phyloP scores from a whole-genome alignment of 257 asterid species.

The Solanum pimpinellifolium region DNA sequence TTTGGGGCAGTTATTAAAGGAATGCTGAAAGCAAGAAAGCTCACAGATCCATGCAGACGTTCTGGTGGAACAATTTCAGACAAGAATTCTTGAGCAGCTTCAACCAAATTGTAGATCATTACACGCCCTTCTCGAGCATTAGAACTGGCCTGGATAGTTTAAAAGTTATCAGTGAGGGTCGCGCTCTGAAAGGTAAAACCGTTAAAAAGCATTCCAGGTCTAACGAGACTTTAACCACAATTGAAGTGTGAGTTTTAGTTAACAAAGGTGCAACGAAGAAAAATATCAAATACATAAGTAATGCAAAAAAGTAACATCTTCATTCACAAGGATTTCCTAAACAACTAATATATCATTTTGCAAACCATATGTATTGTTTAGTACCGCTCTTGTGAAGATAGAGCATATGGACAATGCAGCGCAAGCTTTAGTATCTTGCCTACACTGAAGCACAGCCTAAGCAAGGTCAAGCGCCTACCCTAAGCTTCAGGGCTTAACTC shows the following conservation, averaged over 20 bases:
- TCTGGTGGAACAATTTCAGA: conserved; percentile 77
- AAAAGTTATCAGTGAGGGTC: neutral
- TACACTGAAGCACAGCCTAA: neutral
- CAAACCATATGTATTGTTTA: neutral
- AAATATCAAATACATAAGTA: neutral
- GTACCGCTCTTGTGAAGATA: neutral
- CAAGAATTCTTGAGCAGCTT: conserved; percentile 97
- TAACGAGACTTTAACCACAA: neutral
- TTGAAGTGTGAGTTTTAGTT: neutral
- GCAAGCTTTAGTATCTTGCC: neutral
- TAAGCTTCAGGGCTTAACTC: neutral
- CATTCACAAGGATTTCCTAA: neutral
- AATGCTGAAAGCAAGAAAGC: conserved; percentile 10
- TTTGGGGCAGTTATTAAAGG: neutral
- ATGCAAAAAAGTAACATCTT: neutral
- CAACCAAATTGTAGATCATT: conserved; percentile 94
- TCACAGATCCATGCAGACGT: conserved; percentile 42
- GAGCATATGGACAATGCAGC: neutral
- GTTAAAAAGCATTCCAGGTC: neutral
- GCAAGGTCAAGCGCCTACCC: neutral
- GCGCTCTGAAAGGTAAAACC: neutral
- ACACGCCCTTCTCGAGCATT: conserved; percentile 98
- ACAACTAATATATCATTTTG: neutral
- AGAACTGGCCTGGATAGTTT: conserved; percentile 63
- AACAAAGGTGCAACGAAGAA: neutral